These are phyloP conservation scores for Fusarium sp. DNA, from an alignment of 2,329 filamentous ascomycete species.

Conservation along the genomic window DNA sequence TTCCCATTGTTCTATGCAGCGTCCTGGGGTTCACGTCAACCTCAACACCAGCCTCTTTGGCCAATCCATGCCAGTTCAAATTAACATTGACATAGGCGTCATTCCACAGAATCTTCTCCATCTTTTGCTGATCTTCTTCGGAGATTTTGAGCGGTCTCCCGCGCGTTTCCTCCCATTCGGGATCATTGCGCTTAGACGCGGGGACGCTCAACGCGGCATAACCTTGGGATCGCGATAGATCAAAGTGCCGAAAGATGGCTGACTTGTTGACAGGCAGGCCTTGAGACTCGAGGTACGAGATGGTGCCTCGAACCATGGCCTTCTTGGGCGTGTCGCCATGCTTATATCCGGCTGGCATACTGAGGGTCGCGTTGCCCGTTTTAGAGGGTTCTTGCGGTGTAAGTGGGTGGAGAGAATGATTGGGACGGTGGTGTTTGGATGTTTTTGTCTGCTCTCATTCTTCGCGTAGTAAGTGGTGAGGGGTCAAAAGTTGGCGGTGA, in stretches of 20 bases:
- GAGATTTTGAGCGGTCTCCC: slow-evolving; percentile 53
- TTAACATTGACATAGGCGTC: slow-evolving; percentile 48
- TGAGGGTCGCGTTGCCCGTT: slow-evolving; percentile 20
- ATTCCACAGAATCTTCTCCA: slow-evolving; percentile 56
- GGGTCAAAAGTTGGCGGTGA: slow-evolving; percentile 38
- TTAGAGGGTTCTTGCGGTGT: slow-evolving; percentile 23
- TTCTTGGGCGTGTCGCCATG: slow-evolving; percentile 55
- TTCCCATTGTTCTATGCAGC: slow-evolving; percentile 55
- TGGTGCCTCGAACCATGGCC: slow-evolving; percentile 56
- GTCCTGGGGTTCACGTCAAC: slow-evolving; percentile 52
- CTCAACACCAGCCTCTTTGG: slow-evolving; percentile 51
- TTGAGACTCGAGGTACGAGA: slow-evolving; percentile 56
- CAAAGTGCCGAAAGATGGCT: slow-evolving; percentile 56
- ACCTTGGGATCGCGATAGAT: slow-evolving; percentile 54
- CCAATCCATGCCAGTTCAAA: slow-evolving; percentile 52
- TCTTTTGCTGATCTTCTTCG: slow-evolving; percentile 52
- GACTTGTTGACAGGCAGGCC: slow-evolving; percentile 56
- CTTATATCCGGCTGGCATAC: slow-evolving; percentile 52
- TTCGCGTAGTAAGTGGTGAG: slow-evolving; percentile 23
- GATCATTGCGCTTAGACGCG: slow-evolving; percentile 52
- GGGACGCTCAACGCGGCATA: slow-evolving; percentile 53
- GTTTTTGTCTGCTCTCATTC: slow-evolving; percentile 50
- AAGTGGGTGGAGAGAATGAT: slow-evolving; percentile 46
- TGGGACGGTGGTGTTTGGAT: slow-evolving; percentile 48
- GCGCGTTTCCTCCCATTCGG: slow-evolving; percentile 56